Evolutionary conservation across 306 rosid species (phyloP).

Genomic region (Pyrus pyrifolia): DNA sequence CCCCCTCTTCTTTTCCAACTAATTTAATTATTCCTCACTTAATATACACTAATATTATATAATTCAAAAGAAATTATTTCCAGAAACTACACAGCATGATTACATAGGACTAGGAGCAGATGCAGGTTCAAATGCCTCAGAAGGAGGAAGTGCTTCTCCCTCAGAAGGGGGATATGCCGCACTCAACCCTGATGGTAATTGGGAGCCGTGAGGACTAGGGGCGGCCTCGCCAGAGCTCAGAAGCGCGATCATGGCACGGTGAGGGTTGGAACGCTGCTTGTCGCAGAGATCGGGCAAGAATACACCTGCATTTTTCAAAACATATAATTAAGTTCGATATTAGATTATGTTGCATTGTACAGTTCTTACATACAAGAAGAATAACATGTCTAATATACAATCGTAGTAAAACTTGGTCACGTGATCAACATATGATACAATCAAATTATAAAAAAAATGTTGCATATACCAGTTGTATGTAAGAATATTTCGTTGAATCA

Average conservation of each 20-base stretch:
- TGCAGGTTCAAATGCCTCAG: neutral
- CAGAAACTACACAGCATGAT: neutral
- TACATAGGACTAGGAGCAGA: neutral
- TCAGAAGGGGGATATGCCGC: neutral
- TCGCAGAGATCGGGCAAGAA: slow-evolving; percentile 61
- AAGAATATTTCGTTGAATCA: neutral
- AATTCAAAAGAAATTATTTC: neutral
- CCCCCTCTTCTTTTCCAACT: neutral
- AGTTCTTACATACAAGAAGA: too few relatives aligned
- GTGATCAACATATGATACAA: neutral
- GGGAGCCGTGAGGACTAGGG: slow-evolving; percentile 30
- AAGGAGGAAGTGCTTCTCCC: neutral
- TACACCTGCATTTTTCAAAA: slow-evolving; percentile 41
- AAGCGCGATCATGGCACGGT: slow-evolving; percentile 53
- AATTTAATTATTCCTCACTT: neutral
- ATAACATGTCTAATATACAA: neutral
- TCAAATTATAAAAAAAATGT: neutral
- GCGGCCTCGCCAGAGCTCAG: slow-evolving; percentile 59
- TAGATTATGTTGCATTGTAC: neutral
- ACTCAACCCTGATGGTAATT: neutral
- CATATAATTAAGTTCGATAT: neutral
- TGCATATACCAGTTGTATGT: neutral
- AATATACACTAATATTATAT: neutral
- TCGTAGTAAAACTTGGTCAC: too few relatives aligned
- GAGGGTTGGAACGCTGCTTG: slow-evolving; percentile 50